Base-by-base conservation (phyloP, 2,329 filamentous ascomycete genomes). In the Stagonosporopsis cucurbitacearum region DNA sequence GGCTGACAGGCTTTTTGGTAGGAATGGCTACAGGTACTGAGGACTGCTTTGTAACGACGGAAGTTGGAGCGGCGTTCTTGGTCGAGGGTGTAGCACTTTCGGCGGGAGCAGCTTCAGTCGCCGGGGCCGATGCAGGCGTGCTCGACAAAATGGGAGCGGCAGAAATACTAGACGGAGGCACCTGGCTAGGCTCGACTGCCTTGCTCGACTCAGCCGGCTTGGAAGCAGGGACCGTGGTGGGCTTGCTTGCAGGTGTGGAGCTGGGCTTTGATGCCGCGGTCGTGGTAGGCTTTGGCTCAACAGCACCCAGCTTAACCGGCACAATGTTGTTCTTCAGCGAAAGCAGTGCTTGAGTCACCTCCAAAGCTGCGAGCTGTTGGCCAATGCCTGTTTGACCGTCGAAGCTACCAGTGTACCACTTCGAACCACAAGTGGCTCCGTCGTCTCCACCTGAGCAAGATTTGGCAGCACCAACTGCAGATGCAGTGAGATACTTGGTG, bases 331-430 rank as follows among this genome's bases (percentile, higher is more conserved):
- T 63, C 56, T 71, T 67, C 45, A 74, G 64, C 60, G 65, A 69
- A 15, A 81, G 65, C 28, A 81, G 70, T 6, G 75, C 69, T 57
- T 80, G 78, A 5, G 79, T 75, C 22, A 79, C 75, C 59, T 80
- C 79, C 43, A 81, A 57, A 11, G 78, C 79, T 5, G 71, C 72
- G 32, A 81, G 64, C 63, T 81, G 75, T 58, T 81, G 77, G 6
- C 79, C 79, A 6, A 79, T 69, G 23, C 79, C 78, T 41, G 63
- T 67, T 3, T 57, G 71, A 30, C 77, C 77, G 53, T 81, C 79
- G 59, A 68, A 80, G 37, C 63, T 67, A 11, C 72, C 76, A 6
- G 71, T 69, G 57, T 78, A 80, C 79, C 80, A 82, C 52, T 77
- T 77, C 43, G 72, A 72, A 11, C 79, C 79, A 57, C 80, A 81